Evolutionary conservation across 139 green algal species (phyloP), one percentile per base, ranked within the genome.

Genomic region (Chlamydomonas schloesseri): DNA sequence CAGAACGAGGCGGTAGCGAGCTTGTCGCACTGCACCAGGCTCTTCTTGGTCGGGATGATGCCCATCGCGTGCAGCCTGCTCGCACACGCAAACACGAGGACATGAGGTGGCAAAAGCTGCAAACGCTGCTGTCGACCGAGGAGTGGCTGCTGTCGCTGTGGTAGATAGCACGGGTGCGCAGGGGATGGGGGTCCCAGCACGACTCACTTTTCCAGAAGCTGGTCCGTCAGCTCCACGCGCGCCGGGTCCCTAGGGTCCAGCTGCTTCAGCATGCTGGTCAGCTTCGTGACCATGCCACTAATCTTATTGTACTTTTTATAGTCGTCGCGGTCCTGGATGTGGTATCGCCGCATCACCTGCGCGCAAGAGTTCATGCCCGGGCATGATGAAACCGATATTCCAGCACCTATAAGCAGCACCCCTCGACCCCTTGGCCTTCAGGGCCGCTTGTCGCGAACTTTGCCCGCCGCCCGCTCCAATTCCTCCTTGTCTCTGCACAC

Each of bases 221-320:
- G 85, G 64, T 99, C 97, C 10, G 98, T 99, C 14, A 99, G 89
- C 78, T 99, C 94, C 33, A 99, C 97, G 46, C 98, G 94, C 0
- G 91, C 90, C 5, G 88, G 47, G 89, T 99, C 97, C 18, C 91
- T 88, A 0, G 96, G 36, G 70, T 98, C 97, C 57, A 99, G 92
- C 67, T 95, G 89, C 75, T 95, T 95, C 17, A 98, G 70, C 58
- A 96, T 77, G 64, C 84, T 93, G 4, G 93, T 93, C 21, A 98
- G 88, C 88, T 98, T 98, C 33, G 96, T 99, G 14, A 99, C 88
- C 88, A 97, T 94, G 50, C 98, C 98, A 62, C 89, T 94, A 23
- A 98, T 88, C 73, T 96, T 96, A 88, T 98, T 98, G 88, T 98
- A 98, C 86, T 97, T 97, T 67, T 96, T 98, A 94, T 99, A 99